Percentiles rank a stretch among this genome's conserved stretches.
These are phyloP conservation scores for Corniculantispora saksenae DNA, from an alignment of 2,329 filamentous ascomycete genomes.

Conservation along the genomic window DNA sequence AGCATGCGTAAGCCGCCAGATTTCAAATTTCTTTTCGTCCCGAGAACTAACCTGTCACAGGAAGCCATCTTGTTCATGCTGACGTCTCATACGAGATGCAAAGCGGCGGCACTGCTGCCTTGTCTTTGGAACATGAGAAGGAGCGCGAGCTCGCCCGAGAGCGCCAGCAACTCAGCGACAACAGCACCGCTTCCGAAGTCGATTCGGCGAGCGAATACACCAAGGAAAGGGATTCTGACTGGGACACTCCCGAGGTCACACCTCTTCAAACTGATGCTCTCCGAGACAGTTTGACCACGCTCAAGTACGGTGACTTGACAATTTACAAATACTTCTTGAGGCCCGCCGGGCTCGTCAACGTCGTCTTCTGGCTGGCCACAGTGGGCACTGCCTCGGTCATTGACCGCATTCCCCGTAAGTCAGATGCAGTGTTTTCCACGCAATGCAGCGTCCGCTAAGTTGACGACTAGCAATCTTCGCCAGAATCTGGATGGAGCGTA, in stretches of 20 bases:
- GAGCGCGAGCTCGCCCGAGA: no score
- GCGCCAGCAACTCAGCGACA: not conserved
- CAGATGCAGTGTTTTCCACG: no score
- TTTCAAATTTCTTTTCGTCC: not conserved
- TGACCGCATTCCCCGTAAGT: slow-evolving; percentile 1
- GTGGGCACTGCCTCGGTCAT: not conserved
- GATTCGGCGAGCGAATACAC: not conserved
- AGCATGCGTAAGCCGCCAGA: slow-evolving; percentile 5
- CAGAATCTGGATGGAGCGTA: slow-evolving; percentile 18
- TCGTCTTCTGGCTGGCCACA: not conserved
- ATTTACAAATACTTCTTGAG: slow-evolving; percentile 11
- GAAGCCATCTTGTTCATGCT: slow-evolving; percentile 3
- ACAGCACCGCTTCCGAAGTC: not conserved
- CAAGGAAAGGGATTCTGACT: not conserved
- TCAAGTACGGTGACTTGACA: not conserved
- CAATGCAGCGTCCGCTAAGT: not conserved
- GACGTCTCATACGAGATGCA: not conserved
- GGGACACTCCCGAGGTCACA: not conserved
- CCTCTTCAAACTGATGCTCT: not conserved
- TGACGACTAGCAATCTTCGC: not conserved
- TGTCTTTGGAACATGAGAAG: no score
- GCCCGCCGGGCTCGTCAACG: not conserved
- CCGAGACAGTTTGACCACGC: not conserved
- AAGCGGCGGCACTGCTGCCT: no score
- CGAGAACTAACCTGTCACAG: not conserved